Conservation (phyloP, 352 stramenopile species). For the Phytophthora cactorum region DNA sequence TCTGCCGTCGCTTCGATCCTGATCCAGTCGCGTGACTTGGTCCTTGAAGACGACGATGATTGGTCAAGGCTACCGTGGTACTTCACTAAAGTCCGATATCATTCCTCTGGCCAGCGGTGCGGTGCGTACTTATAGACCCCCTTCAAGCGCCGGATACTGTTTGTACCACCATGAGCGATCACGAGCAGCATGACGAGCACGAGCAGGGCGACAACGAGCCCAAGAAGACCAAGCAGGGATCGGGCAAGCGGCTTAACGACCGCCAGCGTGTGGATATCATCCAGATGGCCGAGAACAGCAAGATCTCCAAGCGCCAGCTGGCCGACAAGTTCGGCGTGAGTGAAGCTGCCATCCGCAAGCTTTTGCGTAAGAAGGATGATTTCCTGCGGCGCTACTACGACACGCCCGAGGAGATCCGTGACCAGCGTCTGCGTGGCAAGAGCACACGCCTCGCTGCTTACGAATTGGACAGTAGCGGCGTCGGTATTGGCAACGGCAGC, state of each 20-base stretch:
- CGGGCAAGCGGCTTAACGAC: constrained; percentile 80
- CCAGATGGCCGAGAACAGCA: constrained; percentile 79
- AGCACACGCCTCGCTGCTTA: constrained; percentile 34
- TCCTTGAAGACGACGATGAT: constrained; percentile 4
- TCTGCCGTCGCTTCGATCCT: constrained; percentile 8
- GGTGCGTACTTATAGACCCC: constrained; percentile 8
- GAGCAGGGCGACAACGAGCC: constrained; percentile 15
- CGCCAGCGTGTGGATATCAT: constrained; percentile 87
- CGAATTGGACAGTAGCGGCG: constrained; percentile 9
- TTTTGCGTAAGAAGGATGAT: constrained; percentile 84
- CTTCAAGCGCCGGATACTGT: background rate
- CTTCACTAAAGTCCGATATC: constrained; percentile 2
- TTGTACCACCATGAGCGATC: constrained; percentile 28
- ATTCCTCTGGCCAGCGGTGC: background rate
- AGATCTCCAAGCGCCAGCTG: constrained; percentile 80
- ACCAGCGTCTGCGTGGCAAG: constrained; percentile 73
- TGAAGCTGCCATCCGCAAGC: constrained; percentile 81
- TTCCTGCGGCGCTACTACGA: constrained; percentile 84
- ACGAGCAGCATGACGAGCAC: constrained; percentile 17
- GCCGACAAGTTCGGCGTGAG: constrained; percentile 81
- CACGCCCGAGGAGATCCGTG: constrained; percentile 76
- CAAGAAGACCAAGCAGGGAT: constrained; percentile 74
- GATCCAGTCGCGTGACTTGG: constrained; percentile 9
- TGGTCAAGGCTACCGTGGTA: background rate
- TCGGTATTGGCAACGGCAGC: background rate